A percentile compares a stretch with the other conserved stretches of the same genome.
Evolutionary conservation across 208 protist genomes (phyloP).

Genomic region (Acanthamoeba quina): DNA sequence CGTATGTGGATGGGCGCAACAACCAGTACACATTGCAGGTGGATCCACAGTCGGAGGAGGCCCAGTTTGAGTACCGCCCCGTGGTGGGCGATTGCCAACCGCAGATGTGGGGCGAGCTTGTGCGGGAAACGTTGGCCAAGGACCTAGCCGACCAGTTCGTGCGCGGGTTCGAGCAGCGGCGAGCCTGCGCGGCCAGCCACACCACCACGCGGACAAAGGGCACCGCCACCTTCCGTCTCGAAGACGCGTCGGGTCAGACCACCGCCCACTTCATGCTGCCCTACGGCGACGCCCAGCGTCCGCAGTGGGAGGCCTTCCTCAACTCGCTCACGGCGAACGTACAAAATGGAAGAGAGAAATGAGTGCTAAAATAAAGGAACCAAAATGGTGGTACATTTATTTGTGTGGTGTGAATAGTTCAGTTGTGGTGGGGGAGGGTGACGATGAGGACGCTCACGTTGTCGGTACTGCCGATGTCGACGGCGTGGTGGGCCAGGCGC

Average conservation of each 20-base stretch:
- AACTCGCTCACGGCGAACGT: too few species aligned
- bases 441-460: conserved; percentile 58
- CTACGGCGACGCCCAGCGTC: too few species aligned
- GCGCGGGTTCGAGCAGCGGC: background rate
- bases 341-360: too few species aligned
- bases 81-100: background rate
- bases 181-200: background rate
- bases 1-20: background rate
- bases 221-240: background rate
- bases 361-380: too few species aligned
- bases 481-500: conserved; percentile 44
- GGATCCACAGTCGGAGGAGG: background rate
- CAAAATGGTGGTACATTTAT: too few species aligned
- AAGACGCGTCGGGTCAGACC: too few species aligned
- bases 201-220: background rate
- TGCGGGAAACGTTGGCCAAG: background rate
- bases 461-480: conserved; percentile 59
- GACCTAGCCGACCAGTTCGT: background rate
- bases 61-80: background rate
- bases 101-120: background rate
- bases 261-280: too few species aligned
- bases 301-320: too few species aligned
- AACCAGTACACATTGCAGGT: conserved; percentile 6
- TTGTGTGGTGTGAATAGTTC: too few species aligned
- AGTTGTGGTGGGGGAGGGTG: conserved; percentile 6